Percentiles rank a stretch among this genome's conserved stretches.
Conservation (phyloP, 768 basidiomycete species). For the Lenzites betulinus region DNA sequence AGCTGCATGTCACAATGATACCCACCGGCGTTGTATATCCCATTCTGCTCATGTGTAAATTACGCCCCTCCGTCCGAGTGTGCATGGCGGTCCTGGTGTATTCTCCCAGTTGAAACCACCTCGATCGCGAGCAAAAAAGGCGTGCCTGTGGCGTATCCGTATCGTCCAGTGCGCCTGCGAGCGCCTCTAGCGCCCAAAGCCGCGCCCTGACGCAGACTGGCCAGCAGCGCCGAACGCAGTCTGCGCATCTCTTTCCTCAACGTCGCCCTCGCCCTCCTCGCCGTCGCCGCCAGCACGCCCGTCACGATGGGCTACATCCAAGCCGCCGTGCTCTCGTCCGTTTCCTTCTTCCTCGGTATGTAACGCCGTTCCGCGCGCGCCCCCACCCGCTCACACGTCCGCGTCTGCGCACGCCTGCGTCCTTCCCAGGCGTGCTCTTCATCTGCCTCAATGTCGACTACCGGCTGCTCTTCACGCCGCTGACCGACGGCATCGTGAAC, state of each 20-base stretch:
- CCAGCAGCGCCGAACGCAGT: constrained; percentile 12
- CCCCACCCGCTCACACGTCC: constrained; percentile 8
- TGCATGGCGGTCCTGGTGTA: too few species aligned
- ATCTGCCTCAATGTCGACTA: constrained; percentile 90
- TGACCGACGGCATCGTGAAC: constrained; percentile 63
- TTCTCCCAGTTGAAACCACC: too few species aligned
- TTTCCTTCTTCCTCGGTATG: constrained; percentile 88
- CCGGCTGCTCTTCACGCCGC: constrained; percentile 69
- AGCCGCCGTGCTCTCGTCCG: constrained; percentile 83
- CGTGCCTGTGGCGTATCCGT: constrained; percentile 1
- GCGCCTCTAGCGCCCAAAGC: background rate
- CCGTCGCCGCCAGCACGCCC: constrained; percentile 7
- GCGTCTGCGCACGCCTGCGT: background rate
- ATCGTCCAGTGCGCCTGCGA: background rate
- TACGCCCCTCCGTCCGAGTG: background rate
- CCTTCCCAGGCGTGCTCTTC: constrained; percentile 66
- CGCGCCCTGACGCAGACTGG: background rate
- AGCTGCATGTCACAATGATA: constrained; percentile 21
- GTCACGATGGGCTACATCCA: constrained; percentile 81
- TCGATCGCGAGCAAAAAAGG: too few species aligned
- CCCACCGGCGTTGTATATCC: constrained; percentile 21
- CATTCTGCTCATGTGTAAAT: constrained; percentile 18
- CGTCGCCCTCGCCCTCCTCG: background rate
- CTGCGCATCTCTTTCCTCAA: background rate
- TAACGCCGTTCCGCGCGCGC: constrained; percentile 24